Evolutionary conservation across 2,329 filamentous ascomycete genomes (phyloP).

Genomic region (Penicillium freii): DNA sequence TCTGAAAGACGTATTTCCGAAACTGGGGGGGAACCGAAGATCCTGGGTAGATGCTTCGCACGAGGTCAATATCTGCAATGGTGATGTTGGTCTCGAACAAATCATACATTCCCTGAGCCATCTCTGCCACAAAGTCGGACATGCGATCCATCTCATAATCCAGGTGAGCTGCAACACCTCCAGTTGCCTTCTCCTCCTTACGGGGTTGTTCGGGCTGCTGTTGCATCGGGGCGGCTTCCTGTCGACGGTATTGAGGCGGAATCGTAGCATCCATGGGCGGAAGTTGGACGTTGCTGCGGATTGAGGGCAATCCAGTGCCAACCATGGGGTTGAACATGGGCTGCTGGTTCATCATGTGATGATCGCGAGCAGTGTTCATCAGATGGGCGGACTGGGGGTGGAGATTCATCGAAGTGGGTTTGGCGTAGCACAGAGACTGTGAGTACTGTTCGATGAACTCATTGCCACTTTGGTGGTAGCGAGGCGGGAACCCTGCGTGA

Average conservation of each 20-base stretch:
- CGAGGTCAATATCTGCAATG: constrained; percentile 62
- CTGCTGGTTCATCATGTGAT: constrained; percentile 34
- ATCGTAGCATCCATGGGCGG: constrained; percentile 44
- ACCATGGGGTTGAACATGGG: constrained; percentile 38
- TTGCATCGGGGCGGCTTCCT: constrained; percentile 35
- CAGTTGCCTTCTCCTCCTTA: constrained; percentile 67
- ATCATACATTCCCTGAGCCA: constrained; percentile 72
- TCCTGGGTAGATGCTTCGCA: constrained; percentile 62
- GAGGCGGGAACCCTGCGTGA: constrained; percentile 41
- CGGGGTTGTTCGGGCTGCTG: constrained; percentile 37
- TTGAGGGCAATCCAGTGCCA: constrained; percentile 38
- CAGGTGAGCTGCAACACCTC: constrained; percentile 88
- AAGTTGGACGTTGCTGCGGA: constrained; percentile 41
- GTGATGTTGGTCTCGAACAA: constrained; percentile 55
- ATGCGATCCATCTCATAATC: constrained; percentile 97
- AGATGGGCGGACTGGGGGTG: constrained; percentile 32
- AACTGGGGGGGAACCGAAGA: constrained; percentile 68
- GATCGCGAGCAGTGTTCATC: constrained; percentile 36
- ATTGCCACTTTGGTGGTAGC: constrained; percentile 44
- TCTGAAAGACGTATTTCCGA: constrained; percentile 87
- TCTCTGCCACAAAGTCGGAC: constrained; percentile 92
- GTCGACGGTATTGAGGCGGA: constrained; percentile 43
- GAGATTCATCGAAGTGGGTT: constrained; percentile 35
- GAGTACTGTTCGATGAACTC: constrained; percentile 49
- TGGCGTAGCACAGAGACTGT: constrained; percentile 43